phyloP scores from a whole-genome alignment of 2,329 filamentous ascomycete species.

The Aspergillus sp. region DNA sequence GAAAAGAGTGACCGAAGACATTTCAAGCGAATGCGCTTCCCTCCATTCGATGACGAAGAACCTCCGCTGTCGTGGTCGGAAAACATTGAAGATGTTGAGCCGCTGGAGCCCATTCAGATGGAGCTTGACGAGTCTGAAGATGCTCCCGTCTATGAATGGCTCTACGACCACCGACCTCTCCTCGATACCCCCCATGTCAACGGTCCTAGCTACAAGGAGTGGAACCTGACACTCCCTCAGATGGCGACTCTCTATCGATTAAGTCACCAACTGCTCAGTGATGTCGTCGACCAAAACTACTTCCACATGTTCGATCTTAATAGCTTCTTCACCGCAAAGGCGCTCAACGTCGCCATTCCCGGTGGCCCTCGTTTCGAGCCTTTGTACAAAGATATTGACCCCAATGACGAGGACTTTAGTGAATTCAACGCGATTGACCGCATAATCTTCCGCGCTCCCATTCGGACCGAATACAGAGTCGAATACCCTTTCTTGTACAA shows the following conservation, averaged over 20 bases:
- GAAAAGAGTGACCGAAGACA: conserved; percentile 94
- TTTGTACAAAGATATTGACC: conserved; percentile 96
- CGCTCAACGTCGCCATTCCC: conserved; percentile 94
- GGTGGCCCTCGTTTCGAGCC: conserved; percentile 96
- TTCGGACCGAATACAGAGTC: conserved; percentile 92
- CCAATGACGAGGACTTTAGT: conserved; percentile 97
- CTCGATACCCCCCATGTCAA: conserved; percentile 91
- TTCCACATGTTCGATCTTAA: conserved; percentile 96
- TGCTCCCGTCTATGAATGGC: conserved; percentile 87
- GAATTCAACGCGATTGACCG: conserved; percentile 99
- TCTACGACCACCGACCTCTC: conserved; percentile 90
- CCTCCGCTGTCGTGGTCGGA: conserved; percentile 97
- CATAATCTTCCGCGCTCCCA: conserved; percentile 94
- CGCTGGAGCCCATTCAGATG: conserved; percentile 96
- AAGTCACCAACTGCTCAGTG: conserved; percentile 83
- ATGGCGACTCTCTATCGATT: conserved; percentile 95
- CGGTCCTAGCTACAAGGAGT: conserved; percentile 91
- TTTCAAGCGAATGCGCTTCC: conserved; percentile 99
- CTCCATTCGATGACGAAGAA: conserved; percentile 97
- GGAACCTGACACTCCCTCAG: conserved; percentile 88
- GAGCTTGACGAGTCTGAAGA: conserved; percentile 94
- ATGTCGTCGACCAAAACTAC: conserved; percentile 93
- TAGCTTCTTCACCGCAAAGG: conserved; percentile 93
- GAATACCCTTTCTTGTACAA: conserved; percentile 96
- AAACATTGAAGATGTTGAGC: conserved; percentile 97